A percentile compares a stretch with the other conserved stretches of the same genome.
Evolutionary conservation across 192 early-diverging fungal species (phyloP).

Genomic region (Pilobolus umbonatus): DNA sequence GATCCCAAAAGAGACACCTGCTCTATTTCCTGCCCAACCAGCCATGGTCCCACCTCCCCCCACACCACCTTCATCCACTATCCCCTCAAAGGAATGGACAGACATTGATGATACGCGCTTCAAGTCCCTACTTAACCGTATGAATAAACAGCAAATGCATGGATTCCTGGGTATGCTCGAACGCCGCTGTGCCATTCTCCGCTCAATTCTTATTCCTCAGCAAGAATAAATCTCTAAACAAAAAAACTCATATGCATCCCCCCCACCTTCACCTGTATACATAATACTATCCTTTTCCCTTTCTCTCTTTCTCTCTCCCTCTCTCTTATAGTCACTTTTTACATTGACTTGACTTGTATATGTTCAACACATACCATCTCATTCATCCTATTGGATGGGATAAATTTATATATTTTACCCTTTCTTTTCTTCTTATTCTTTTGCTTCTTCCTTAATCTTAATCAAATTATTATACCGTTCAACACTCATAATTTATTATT

Average conservation of each 20-base stretch:
- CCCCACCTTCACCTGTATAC: not conserved
- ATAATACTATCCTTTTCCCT: slow-evolving; percentile 2
- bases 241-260: no score
- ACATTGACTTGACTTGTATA: no score
- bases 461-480: no score
- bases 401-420: no score
- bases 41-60: not conserved
- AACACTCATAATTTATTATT: no score
- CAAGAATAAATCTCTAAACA: slow-evolving; percentile 5
- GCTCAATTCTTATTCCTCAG: slow-evolving; percentile 17
- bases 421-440: no score
- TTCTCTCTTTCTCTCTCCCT: not conserved
- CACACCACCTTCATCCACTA: not conserved
- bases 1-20: not conserved
- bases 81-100: slow-evolving; percentile 22
- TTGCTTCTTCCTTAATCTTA: no score
- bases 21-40: slow-evolving; percentile 11
- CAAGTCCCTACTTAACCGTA: slow-evolving; percentile 25
- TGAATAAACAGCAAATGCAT: slow-evolving; percentile 51
- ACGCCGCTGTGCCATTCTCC: slow-evolving; percentile 46
- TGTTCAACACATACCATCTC: no score
- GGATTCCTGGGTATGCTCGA: slow-evolving; percentile 51
- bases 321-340: no score
- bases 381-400: no score
- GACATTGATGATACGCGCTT: slow-evolving; percentile 34